These are phyloP conservation scores for Pseudocercospora fijiensis DNA, from an alignment of 2,329 filamentous ascomycete genomes.

Conservation along the genomic window DNA sequence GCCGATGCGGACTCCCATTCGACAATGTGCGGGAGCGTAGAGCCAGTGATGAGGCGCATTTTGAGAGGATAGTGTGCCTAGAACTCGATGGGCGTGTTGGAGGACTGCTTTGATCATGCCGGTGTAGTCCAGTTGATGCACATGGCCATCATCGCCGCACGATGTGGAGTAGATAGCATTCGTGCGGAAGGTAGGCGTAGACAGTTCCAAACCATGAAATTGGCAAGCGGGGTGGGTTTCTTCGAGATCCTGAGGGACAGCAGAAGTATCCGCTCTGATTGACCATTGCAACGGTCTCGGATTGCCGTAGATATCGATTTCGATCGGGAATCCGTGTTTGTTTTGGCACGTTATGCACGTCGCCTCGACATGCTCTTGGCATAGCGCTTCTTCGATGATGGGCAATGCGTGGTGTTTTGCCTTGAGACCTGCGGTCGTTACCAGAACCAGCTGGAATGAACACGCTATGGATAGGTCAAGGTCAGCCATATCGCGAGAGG, in stretches of 20 bases:
- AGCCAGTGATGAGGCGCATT: neutral
- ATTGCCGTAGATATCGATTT: neutral
- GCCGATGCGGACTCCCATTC: constrained; percentile 8
- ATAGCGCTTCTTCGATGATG: neutral
- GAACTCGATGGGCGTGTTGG: neutral
- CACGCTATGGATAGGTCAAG: neutral
- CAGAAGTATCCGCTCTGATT: neutral
- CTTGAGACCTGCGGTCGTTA: neutral
- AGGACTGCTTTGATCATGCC: neutral
- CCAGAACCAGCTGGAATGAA: constrained; percentile 4
- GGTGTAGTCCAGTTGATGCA: neutral
- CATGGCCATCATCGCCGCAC: neutral
- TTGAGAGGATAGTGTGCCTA: neutral
- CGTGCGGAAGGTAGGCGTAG: neutral
- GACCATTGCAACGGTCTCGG: neutral
- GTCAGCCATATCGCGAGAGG: neutral
- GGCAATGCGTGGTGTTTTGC: neutral
- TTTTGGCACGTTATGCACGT: neutral
- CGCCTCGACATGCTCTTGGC: neutral
- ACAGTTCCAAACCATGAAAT: neutral
- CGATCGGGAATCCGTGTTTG: neutral
- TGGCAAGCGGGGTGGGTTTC: neutral
- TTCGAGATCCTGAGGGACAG: neutral
- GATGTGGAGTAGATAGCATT: neutral
- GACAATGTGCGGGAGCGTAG: neutral